These are phyloP conservation scores for Buddleja alternifolia DNA, from an alignment of 257 asterid species.

Conservation along the genomic window DNA sequence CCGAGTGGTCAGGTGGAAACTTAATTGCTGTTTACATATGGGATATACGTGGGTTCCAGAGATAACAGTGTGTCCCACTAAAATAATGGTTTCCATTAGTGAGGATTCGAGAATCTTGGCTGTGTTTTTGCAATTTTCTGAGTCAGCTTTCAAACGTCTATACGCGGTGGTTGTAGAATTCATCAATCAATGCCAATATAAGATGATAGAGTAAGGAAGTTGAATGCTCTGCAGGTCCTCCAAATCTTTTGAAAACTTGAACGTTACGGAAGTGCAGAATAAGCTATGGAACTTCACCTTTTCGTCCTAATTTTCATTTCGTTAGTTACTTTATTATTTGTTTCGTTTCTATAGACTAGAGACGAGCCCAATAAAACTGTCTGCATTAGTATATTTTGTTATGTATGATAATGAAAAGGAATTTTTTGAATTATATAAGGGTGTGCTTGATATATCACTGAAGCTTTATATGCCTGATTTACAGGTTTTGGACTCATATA, in stretches of 20 bases:
- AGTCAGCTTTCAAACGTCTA: neutral
- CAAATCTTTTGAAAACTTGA: neutral
- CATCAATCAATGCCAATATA: neutral
- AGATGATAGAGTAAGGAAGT: neutral
- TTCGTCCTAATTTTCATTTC: neutral
- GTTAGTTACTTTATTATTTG: neutral
- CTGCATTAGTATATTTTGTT: neutral
- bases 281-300: neutral
- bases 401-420: neutral
- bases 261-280: conserved; percentile 6
- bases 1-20: neutral
- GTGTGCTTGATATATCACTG: conserved; percentile 22
- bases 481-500: conserved; percentile 93
- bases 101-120: neutral
- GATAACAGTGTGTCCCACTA: neutral
- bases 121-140: neutral
- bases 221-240: neutral
- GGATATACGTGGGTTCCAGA: neutral
- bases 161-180: neutral
- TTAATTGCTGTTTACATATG: neutral
- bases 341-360: neutral
- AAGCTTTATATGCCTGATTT: conserved; percentile 23
- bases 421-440: conserved; percentile 21
- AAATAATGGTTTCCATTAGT: neutral
- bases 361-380: conserved; percentile 2